Conservation (phyloP, 1,284 basidiomycete genomes). For the Lentinus polychrous region DNA sequence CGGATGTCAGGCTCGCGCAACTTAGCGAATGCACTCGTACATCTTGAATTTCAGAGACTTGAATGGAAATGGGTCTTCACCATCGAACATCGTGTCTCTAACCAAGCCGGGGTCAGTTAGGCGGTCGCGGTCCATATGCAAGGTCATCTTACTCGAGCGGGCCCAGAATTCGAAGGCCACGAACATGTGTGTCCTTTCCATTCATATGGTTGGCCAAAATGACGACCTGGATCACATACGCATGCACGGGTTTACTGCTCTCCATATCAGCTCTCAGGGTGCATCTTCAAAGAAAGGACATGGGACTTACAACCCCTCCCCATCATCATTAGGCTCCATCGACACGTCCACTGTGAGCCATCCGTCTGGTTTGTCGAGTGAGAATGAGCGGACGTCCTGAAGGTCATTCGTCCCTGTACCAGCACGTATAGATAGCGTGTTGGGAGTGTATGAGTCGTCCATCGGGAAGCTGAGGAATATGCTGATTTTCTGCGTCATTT, state of each 20-base stretch:
- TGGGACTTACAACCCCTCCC: slow-evolving; percentile 58
- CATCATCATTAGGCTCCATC: slow-evolving; percentile 72
- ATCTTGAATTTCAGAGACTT: slow-evolving; percentile 59
- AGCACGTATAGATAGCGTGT: slow-evolving; percentile 82
- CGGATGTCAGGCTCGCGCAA: no score
- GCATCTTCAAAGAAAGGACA: no score
- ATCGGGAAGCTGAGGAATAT: slow-evolving; percentile 81
- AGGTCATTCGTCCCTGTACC: slow-evolving; percentile 91
- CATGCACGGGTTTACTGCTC: slow-evolving; percentile 75
- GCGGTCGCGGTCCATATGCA: not conserved
- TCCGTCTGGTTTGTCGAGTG: slow-evolving; percentile 86
- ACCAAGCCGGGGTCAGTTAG: slow-evolving; percentile 1
- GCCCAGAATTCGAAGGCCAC: slow-evolving; percentile 83
- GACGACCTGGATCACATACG: slow-evolving; percentile 87
- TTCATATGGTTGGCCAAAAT: slow-evolving; percentile 95
- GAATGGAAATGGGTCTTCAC: slow-evolving; percentile 68
- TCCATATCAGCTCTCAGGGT: not conserved
- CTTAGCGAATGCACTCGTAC: slow-evolving; percentile 72
- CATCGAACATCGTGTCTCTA: slow-evolving; percentile 32
- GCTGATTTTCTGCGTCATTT: slow-evolving; percentile 70
- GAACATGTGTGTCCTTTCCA: slow-evolving; percentile 97
- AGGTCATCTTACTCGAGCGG: slow-evolving; percentile 61
- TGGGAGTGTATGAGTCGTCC: slow-evolving; percentile 98
- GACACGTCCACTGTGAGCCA: slow-evolving; percentile 92
- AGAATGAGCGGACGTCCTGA: slow-evolving; percentile 83